Evolutionary conservation across 1,139 yeast genomes (phyloP).

Genomic region (Zygosaccharomyces pseudobailii): DNA sequence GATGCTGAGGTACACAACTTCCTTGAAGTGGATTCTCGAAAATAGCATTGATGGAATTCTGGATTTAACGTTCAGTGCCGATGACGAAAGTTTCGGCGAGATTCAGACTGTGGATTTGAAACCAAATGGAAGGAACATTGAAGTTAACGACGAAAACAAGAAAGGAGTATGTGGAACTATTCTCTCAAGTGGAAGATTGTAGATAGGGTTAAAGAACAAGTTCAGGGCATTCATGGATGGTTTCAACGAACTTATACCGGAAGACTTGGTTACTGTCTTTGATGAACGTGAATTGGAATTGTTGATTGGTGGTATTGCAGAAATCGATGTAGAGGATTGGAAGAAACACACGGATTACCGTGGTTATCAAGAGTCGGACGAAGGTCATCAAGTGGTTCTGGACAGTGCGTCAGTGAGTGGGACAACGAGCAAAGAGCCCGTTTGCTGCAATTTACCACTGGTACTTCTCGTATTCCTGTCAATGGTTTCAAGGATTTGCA

Average conservation of each 20-base stretch:
- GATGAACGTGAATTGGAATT: conserved; percentile 96
- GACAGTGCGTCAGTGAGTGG: conserved; percentile 90
- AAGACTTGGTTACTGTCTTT: conserved; percentile 90
- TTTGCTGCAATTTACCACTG: conserved; percentile 92
- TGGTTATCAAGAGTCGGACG: conserved; percentile 95
- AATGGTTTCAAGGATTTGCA: conserved; percentile 97
- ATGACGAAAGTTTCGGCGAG: conserved; percentile 95
- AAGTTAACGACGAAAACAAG: conserved; percentile 91
- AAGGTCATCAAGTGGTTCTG: conserved; percentile 98
- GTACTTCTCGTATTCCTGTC: conserved; percentile 97
- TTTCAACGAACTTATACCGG: conserved; percentile 94
- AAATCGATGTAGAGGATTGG: conserved; percentile 98
- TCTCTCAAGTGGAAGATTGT: conserved; percentile 96
- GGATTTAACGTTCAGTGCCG: conserved; percentile 88
- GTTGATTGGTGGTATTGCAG: conserved; percentile 96
- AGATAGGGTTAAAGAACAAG: conserved; percentile 91
- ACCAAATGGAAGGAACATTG: conserved; percentile 80
- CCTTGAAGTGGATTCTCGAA: conserved; percentile 91
- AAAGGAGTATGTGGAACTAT: conserved; percentile 91
- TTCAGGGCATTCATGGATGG: conserved; percentile 96
- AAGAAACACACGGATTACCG: conserved; percentile 97
- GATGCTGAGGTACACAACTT: conserved; percentile 95
- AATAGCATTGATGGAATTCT: conserved; percentile 84
- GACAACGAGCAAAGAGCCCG: conserved; percentile 96
- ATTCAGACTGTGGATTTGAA: conserved; percentile 85